Evolutionary conservation across 2,329 filamentous ascomycete species (phyloP), one percentile per base, ranked within the genome.

Genomic region (Rosellinia necatrix): DNA sequence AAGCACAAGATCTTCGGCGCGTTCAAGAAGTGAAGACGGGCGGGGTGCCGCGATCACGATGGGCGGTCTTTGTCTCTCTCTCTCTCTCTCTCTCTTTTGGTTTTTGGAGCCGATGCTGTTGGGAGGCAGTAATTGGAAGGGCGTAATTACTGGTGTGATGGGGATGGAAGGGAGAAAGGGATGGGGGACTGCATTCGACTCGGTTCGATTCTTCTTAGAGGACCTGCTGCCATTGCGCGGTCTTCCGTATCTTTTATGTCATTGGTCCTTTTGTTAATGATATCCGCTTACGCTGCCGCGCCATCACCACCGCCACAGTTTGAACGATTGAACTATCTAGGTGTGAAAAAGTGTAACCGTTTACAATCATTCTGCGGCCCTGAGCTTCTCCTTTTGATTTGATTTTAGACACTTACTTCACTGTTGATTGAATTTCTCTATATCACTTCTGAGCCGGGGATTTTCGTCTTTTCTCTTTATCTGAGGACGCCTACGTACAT

Each of bases 1-100:
- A 85, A 85, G 78, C 58, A 71, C 60, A 84, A 82, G 77, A 68
- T 84, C 38, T 74, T 83, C 53, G 75, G 76, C 15, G 66, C 70
- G 1, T 76, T 80, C 61, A 81, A 80, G 72, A 81, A 82, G 59
- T 76, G 62, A 49, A 24, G 17, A 9, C 29, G 35, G 8, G 8
- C 8, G n/a, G 30, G 21, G 15, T 15, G 7, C 8, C 3, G 6
- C 12, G 25, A 37, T n/a, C 12, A 19, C 8, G 12, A n/a, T n/a
- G n/a, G n/a, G n/a, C n/a, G n/a, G n/a, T n/a, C n/a, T n/a, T n/a
- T n/a, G n/a, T n/a, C n/a, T n/a, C n/a, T n/a, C n/a, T n/a, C n/a
- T n/a, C n/a, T n/a, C n/a, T n/a, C n/a, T n/a, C n/a, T n/a, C n/a
- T n/a, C n/a, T n/a, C n/a, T n/a, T n/a, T n/a, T n/a, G n/a, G n/a